Conservation (phyloP, 148 eudicot species). For the Cornus florida region DNA sequence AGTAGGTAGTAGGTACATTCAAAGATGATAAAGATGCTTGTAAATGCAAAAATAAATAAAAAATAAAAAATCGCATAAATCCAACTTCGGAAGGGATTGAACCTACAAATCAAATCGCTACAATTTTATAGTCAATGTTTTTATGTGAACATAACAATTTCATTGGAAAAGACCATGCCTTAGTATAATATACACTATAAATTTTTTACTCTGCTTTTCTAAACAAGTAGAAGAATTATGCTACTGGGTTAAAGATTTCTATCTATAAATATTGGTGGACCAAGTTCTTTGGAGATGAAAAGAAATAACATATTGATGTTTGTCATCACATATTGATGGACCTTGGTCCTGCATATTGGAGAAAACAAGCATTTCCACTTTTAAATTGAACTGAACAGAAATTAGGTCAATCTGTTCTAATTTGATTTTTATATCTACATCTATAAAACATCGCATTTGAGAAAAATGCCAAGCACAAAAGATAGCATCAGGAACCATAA, state of each 20-base stretch:
- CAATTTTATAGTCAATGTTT: neutral
- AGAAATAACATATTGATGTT: neutral
- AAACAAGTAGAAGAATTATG: too few relatives aligned
- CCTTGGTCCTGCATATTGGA: neutral
- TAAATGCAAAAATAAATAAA: too few relatives aligned
- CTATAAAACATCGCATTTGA: too few relatives aligned
- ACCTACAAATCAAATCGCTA: neutral
- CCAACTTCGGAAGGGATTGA: neutral
- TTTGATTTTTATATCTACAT: neutral
- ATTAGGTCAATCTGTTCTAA: neutral
- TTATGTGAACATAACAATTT: neutral
- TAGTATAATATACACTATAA: neutral
- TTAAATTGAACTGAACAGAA: neutral
- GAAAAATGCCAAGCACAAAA: neutral
- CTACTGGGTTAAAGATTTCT: too few relatives aligned
- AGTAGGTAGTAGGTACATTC: neutral
- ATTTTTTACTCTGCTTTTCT: neutral
- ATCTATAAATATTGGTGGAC: neutral
- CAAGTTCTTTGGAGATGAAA: neutral
- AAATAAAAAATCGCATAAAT: neutral
- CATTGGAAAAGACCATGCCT: neutral
- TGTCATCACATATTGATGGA: too few relatives aligned
- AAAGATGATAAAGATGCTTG: neutral
- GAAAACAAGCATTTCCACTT: neutral
- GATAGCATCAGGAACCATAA: neutral